phyloP scores from a whole-genome alignment of 2,329 filamentous ascomycete genomes.

The Sphaerulina musiva region DNA sequence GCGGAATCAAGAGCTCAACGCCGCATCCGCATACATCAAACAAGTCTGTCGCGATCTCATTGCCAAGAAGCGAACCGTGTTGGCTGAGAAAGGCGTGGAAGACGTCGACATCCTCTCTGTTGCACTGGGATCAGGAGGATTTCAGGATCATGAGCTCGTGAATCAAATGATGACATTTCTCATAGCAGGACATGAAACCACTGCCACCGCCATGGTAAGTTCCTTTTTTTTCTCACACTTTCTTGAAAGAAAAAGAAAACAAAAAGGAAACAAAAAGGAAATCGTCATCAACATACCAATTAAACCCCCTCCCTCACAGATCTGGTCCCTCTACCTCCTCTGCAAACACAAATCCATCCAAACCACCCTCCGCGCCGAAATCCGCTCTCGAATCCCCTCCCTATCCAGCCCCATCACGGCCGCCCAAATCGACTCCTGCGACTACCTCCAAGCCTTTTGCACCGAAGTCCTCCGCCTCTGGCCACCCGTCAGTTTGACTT shows the following conservation, averaged over 20 bases:
- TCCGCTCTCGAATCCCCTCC: slow-evolving; percentile 43
- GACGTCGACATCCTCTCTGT: slow-evolving; percentile 74
- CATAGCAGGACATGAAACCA: slow-evolving; percentile 57
- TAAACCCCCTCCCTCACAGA: slow-evolving; percentile 35
- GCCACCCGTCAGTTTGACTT: slow-evolving; percentile 63
- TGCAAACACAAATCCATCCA: slow-evolving; percentile 47
- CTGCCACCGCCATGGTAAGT: slow-evolving; percentile 44
- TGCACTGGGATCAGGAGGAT: slow-evolving; percentile 67
- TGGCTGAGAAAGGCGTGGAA: slow-evolving; percentile 41
- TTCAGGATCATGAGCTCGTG: slow-evolving; percentile 71
- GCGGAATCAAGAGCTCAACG: slow-evolving; percentile 59
- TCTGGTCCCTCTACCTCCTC: slow-evolving; percentile 50
- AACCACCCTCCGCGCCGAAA: slow-evolving; percentile 44
- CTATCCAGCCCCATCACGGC: slow-evolving; percentile 44
- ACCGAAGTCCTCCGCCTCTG: slow-evolving; percentile 70
- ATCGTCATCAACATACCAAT: too few relatives aligned
- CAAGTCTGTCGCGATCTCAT: slow-evolving; percentile 60
- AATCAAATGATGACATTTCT: slow-evolving; percentile 62
- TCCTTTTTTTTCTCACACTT: too few relatives aligned
- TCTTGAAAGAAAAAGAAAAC: too few relatives aligned
- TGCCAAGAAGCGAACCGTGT: slow-evolving; percentile 57
- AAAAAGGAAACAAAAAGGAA: too few relatives aligned
- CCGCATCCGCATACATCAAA: slow-evolving; percentile 55
- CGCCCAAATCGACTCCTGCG: slow-evolving; percentile 61
- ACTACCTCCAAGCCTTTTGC: slow-evolving; percentile 73